Evolutionary conservation across 345 rosid species (phyloP), one percentile per base, ranked within the genome.

Genomic region (Noccaea caerulescens): DNA sequence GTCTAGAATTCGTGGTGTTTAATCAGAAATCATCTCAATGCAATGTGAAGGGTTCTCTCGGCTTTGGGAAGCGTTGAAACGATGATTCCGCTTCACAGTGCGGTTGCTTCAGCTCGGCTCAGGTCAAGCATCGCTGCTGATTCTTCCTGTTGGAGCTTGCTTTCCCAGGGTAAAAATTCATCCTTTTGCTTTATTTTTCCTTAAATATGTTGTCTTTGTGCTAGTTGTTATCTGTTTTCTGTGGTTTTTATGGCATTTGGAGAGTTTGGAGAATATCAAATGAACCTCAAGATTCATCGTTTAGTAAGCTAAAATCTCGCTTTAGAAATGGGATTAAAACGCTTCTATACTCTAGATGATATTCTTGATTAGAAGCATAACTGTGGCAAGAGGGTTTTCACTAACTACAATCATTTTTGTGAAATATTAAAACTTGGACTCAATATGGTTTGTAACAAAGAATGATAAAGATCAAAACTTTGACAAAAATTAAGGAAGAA

Each of bases 81-180:
- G 32, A 69, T 93, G 84, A 72, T 90, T 81, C 97, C 96, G 5
- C 85, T 93, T 56, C 96, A 93, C 75, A 88, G 87, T 71, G 88
- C 88, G 55, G 79, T 81, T 77, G 96, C 98, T 46, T 85, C 92
- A 76, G 89, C 98, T 77, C 75, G 94, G 63, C 92, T 93, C 49
- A 76, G 45, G 54, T 93, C 98, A 45, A 83, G 76, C 80, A 88
- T 93, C 45, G 97, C 97, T 23, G 79, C 87, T 10, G 93, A 88
- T 86, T 78, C 98, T 27, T 83, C 91, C 38, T 88, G 91, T 80
- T 92, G 98, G 96, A 92, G 98, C 85, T 76, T 72, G 87, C 93
- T 93, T 71, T 90, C 96, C 66, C 86, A 81, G 80, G 98, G 96
- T 91, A 72, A 57, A n/a, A 0, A 1, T 14, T 66, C 9, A 2